Percentiles rank a stretch among this genome's conserved stretches.
phyloP scores from a whole-genome alignment of 805 yeast species.

The Scheffersomyces spartinae region DNA sequence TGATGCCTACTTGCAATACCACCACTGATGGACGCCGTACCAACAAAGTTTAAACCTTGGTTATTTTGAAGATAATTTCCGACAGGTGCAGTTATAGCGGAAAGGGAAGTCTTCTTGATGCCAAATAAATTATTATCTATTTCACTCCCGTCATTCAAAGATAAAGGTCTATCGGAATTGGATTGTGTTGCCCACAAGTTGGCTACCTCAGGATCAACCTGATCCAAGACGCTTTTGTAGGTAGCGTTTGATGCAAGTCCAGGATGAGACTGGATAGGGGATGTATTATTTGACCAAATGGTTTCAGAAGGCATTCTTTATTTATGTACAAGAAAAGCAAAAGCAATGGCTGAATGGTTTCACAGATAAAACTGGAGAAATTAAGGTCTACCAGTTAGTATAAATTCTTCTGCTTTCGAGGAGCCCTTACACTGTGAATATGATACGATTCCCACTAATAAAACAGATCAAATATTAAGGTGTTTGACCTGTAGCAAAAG shows the following conservation, averaged over 20 bases:
- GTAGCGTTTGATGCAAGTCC: no score
- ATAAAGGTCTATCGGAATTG: slow-evolving; percentile 29
- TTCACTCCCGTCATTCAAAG: slow-evolving; percentile 33
- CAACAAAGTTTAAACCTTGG: slow-evolving; percentile 26
- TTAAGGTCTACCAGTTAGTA: neutral
- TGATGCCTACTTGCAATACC: slow-evolving; percentile 38
- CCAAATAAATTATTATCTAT: slow-evolving; percentile 26
- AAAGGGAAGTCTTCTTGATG: slow-evolving; percentile 35
- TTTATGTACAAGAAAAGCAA: no score
- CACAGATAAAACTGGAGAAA: slow-evolving; percentile 1
- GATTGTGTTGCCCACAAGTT: slow-evolving; percentile 19
- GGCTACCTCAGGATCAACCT: slow-evolving; percentile 30
- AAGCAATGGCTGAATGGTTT: neutral
- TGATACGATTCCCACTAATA: no score
- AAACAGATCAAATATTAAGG: no score
- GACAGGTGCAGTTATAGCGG: slow-evolving; percentile 36
- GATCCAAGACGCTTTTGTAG: slow-evolving; percentile 24
- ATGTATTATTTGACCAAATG: slow-evolving; percentile 28
- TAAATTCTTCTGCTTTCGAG: neutral
- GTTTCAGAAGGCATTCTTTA: slow-evolving; percentile 29
- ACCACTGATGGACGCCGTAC: slow-evolving; percentile 52
- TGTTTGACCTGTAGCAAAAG: no score
- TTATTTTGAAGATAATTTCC: slow-evolving; percentile 13
- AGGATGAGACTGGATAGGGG: no score
- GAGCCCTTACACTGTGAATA: no score